Evolutionary conservation across 495 filamentous ascomycete genomes (phyloP), one percentile per base, ranked within the genome.

Genomic region (Neurospora discreta): DNA sequence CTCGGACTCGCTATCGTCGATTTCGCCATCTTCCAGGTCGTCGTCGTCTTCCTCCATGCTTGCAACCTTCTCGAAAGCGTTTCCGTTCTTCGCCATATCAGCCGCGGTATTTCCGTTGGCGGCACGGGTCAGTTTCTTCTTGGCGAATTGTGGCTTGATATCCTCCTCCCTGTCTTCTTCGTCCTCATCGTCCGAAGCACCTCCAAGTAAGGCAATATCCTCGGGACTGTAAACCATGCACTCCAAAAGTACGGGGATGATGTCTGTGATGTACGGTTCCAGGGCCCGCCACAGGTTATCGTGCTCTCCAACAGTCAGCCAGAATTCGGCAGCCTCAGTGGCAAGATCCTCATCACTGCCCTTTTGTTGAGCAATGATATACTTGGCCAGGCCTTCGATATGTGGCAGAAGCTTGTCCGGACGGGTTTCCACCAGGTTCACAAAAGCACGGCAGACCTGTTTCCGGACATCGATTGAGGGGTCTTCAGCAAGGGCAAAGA

Each of bases 151-250:
- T 4, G 95, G 95, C 81, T 93, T 97, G 74, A 99, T 91, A 78
- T 99, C 95, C 78, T 98, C 87, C 23, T 88, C 90, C 9, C 90
- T 87, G 80, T 99, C 96, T 39, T 98, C 96, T 72, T 91, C 85
- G 33, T 97, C 94, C 58, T 96, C 96, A 82, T 98, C 94, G 72
- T 97, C 92, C 39, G 89, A 90, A 9, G 91, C 92, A 42, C 88
- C 92, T 73, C 92, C 93, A 36, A 98, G 81, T 33, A 92, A 85
- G 68, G 92, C 86, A 69, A 97, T 93, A 73, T 98, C 96, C 71
- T 98, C 95, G 73, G 97, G 92, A 75, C 92, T 90, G 75, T 98
- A 99, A 18, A 98, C 89, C 95, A 99, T 99, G 77, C 92, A 95
- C 72, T 95, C 89, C 3, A 99, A 87, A 58, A 99, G 81, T 18